Conservation (phyloP, 1,284 basidiomycete genomes). For the Coniferiporia weirii region DNA sequence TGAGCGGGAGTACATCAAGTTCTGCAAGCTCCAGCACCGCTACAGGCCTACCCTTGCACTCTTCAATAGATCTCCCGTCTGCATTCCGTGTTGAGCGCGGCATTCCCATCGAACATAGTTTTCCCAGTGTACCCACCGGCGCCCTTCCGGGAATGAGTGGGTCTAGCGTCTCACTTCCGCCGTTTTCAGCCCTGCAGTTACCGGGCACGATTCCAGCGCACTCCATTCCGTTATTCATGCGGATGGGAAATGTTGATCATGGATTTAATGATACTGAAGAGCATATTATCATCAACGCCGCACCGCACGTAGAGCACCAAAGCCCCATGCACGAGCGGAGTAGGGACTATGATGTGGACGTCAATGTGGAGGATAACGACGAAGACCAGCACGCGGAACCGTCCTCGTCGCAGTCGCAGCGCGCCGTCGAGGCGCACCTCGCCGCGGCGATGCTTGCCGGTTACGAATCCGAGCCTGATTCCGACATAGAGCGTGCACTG, state of each 20-base stretch:
- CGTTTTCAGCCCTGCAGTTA: neutral
- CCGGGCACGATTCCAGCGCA: neutral
- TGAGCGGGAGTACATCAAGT: neutral
- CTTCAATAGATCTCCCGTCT: neutral
- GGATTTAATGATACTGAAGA: neutral
- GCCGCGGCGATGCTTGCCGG: neutral
- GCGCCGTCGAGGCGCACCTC: conserved; percentile 4
- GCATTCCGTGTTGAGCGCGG: neutral
- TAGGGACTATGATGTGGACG: neutral
- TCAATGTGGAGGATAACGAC: neutral
- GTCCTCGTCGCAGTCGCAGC: conserved; percentile 12
- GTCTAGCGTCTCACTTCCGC: neutral
- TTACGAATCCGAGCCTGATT: conserved; percentile 6
- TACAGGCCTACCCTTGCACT: neutral
- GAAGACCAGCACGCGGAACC: conserved; percentile 7
- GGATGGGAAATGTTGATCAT: neutral
- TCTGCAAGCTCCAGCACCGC: neutral
- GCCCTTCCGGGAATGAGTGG: neutral
- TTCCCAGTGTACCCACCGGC: neutral
- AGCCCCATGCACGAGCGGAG: neutral
- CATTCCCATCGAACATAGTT: neutral
- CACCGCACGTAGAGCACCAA: neutral
- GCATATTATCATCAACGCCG: neutral
- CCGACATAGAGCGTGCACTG: neutral
- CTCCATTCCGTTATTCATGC: neutral